Base-by-base conservation (phyloP, 1,284 basidiomycete genomes). In the Tausonia pullulans region DNA sequence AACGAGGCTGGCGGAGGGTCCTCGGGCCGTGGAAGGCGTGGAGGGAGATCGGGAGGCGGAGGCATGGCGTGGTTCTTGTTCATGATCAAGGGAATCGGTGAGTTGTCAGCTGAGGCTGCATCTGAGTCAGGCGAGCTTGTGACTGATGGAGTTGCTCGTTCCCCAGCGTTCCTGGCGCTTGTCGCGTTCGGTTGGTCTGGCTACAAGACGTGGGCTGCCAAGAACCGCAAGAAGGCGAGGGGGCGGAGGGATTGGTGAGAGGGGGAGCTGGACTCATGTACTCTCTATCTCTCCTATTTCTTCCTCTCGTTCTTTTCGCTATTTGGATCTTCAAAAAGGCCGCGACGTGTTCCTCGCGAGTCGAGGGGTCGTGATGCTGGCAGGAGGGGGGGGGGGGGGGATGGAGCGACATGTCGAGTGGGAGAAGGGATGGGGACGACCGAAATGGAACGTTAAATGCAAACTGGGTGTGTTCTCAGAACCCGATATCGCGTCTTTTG, bases 31-130 rank as follows among this genome's bases (percentile, higher is more conserved):
- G 51, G 53, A 68, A 68, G 58, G 39, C 40, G 39, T 41, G 40
- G 67, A 57, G 52, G 49, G 27, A 60, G 65, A 14, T 49, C 62
- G 6, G 67, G 73, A 41, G 73, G 65, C n/a, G 66, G 73, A 9
- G 72, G 71, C 8, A 71, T 72, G 4, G 68, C 69, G 40, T 76
- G 74, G 74, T 77, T 78, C 73, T 67, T 77, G 57, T 77, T 77
- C 69, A 70, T 77, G 62, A 68, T 77, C 62, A 78, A 78, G 71
- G 74, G 51, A 3, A 63, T 66, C 27, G 65, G 65, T 66, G 40
- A 51, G 65, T 63, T 13, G 9, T 11, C 13, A 27, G 2, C n/a
- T 63, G 13, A 3, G 3, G 11, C 55, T 7, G 13, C 9, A 8
- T 27, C n/a, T 6, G 10, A 43, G 16, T 57, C 39, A 43, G 11